Evolutionary conservation across 768 basidiomycete species (phyloP).

Genomic region (Phlegmacium glaucopus): DNA sequence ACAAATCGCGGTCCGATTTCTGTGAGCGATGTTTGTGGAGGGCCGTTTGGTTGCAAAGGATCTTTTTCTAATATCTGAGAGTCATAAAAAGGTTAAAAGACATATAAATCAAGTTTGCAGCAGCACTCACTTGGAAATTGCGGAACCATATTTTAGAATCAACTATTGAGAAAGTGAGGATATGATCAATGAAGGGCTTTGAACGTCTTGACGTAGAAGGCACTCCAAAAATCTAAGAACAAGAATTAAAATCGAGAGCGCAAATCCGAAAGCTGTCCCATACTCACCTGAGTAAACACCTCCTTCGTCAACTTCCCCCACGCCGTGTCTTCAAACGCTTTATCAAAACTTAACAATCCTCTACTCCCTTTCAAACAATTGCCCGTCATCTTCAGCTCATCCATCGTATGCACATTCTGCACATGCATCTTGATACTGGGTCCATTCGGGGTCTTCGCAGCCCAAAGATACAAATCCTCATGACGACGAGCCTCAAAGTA

Average conservation of each 20-base stretch:
- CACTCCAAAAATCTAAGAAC: slow-evolving; percentile 86
- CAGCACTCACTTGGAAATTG: slow-evolving; percentile 80
- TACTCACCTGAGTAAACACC: slow-evolving; percentile 84
- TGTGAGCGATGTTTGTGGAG: slow-evolving; percentile 82
- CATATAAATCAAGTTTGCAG: too few relatives aligned
- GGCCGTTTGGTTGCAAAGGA: slow-evolving; percentile 80
- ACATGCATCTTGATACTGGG: slow-evolving; percentile 97
- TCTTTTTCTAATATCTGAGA: slow-evolving; percentile 90
- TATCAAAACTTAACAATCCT: slow-evolving; percentile 90
- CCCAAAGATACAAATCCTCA: slow-evolving; percentile 96
- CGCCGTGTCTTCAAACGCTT: slow-evolving; percentile 83
- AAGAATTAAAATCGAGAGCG: background rate
- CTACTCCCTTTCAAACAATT: slow-evolving; percentile 96
- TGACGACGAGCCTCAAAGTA: slow-evolving; percentile 97
- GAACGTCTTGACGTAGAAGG: slow-evolving; percentile 86
- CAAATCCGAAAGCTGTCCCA: background rate
- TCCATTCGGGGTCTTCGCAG: slow-evolving; percentile 94
- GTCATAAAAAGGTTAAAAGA: slow-evolving; percentile 6
- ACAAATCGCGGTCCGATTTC: slow-evolving; percentile 99
- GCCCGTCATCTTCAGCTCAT: slow-evolving; percentile 99
- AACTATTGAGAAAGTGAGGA: slow-evolving; percentile 92
- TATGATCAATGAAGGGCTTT: slow-evolving; percentile 98
- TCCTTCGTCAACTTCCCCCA: slow-evolving; percentile 89
- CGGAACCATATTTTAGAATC: slow-evolving; percentile 99
- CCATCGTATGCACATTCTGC: slow-evolving; percentile 99